phyloP scores from a whole-genome alignment of 176 grass and related monocot species.

The Chloris gayana region DNA sequence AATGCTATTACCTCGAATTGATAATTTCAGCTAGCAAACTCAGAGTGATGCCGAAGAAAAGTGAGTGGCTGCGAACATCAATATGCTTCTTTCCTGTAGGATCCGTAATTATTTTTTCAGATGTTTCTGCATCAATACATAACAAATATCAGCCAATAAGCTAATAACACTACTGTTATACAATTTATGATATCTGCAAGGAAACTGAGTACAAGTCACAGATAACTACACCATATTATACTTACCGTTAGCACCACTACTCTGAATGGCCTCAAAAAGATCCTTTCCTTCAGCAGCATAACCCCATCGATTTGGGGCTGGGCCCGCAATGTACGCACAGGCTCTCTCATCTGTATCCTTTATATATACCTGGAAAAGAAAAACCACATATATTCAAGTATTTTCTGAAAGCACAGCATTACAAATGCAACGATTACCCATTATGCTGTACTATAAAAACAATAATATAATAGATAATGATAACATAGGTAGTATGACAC shows the following conservation, averaged over 20 bases:
- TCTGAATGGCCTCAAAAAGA: slow-evolving; percentile 69
- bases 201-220: neutral
- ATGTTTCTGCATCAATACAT: slow-evolving; percentile 48
- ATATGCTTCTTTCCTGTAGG: slow-evolving; percentile 35
- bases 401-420: slow-evolving; percentile 1
- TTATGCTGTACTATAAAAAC: neutral
- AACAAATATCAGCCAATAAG: slow-evolving; percentile 27
- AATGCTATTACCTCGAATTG: slow-evolving; percentile 85
- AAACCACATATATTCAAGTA: slow-evolving; percentile 13
- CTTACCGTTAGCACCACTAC: slow-evolving; percentile 60
- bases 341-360: slow-evolving; percentile 99
- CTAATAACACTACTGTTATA: neutral
- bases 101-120: slow-evolving; percentile 29
- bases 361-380: slow-evolving; percentile 75
- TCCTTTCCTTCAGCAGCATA: slow-evolving; percentile 85
- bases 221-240: slow-evolving; percentile 26
- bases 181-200: neutral
- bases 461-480: neutral
- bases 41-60: slow-evolving; percentile 93
- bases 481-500: slow-evolving; percentile 2
- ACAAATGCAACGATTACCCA: neutral
- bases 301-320: slow-evolving; percentile 95
- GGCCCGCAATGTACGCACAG: slow-evolving; percentile 96
- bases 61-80: slow-evolving; percentile 72
- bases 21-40: slow-evolving; percentile 95